Percentiles rank a stretch among this genome's conserved stretches.
These are phyloP conservation scores for Ceratorhiza oryzae-sativae DNA, from an alignment of 1,284 basidiomycete species.

Conservation along the genomic window DNA sequence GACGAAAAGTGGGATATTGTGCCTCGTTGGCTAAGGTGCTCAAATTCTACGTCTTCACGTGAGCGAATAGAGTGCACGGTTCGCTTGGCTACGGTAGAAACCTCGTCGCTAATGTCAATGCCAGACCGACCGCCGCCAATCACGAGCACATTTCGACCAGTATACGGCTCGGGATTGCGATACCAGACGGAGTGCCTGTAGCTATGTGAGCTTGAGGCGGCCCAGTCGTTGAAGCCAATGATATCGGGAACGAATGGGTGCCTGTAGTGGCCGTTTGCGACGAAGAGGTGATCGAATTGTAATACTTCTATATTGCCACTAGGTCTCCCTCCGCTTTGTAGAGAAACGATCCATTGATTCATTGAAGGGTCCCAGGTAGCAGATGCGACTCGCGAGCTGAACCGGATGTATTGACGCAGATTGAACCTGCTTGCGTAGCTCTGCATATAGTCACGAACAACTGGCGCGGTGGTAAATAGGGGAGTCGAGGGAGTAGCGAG, in stretches of 20 bases:
- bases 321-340: conserved; percentile 27
- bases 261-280: conserved; percentile 77
- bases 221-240: conserved; percentile 67
- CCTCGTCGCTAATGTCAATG: conserved; percentile 66
- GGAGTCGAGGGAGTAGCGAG: conserved; percentile 72
- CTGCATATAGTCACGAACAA: conserved; percentile 68
- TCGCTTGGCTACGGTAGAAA: conserved; percentile 50
- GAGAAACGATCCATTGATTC: conserved; percentile 57
- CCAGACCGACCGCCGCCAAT: conserved; percentile 76
- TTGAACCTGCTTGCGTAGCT: conserved; percentile 65
- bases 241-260: conserved; percentile 65
- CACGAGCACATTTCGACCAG: conserved; percentile 63
- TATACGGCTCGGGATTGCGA: conserved; percentile 57
- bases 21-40: conserved; percentile 17
- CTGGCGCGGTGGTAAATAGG: conserved; percentile 65
- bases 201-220: conserved; percentile 47
- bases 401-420: conserved; percentile 61
- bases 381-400: conserved; percentile 48
- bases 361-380: conserved; percentile 51
- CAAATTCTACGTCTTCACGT: conserved; percentile 11
- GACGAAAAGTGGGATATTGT: conserved; percentile 27
- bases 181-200: conserved; percentile 72
- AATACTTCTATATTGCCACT: conserved; percentile 19
- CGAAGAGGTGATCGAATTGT: conserved; percentile 66
- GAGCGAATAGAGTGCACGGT: conserved; percentile 64